Conservation (phyloP, 177 flowering plant genomes). For the Telopea speciosissima region DNA sequence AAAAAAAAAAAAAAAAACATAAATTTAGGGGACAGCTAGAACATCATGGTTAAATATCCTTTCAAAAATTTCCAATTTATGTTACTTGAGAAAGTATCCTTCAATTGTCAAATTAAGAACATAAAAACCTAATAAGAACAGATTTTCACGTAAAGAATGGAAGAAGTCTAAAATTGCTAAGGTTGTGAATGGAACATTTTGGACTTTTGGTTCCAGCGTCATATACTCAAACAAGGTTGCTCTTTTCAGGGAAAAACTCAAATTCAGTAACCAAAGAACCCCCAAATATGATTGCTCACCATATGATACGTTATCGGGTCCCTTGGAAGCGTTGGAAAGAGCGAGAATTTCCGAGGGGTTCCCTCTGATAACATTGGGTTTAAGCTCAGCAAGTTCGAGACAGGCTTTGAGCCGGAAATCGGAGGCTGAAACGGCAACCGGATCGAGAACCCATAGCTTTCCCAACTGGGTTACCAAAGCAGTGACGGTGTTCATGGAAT, state of each 20-base stretch:
- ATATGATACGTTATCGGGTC: neutral
- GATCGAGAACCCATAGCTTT: neutral
- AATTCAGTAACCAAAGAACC: neutral
- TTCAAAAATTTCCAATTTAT: no score
- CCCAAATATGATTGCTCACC: neutral
- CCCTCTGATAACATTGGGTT: neutral
- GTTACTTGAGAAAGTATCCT: no score
- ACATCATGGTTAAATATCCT: neutral
- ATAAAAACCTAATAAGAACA: no score
- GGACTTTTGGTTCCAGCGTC: no score
- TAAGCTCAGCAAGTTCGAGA: neutral
- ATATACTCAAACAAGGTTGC: no score
- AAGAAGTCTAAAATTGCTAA: no score
- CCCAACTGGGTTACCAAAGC: neutral
- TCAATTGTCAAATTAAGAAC: no score
- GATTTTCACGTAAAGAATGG: no score
- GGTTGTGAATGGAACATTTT: no score
- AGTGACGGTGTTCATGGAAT: conserved; percentile 32
- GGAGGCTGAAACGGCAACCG: neutral
- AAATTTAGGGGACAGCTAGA: neutral
- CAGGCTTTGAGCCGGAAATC: neutral
- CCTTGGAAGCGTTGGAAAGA: neutral
- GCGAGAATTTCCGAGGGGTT: neutral
- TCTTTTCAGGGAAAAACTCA: neutral
- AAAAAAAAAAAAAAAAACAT: no score